Evolutionary conservation across 2,329 filamentous ascomycete species (phyloP).

Genomic region (Trichoderma brevicompactum): DNA sequence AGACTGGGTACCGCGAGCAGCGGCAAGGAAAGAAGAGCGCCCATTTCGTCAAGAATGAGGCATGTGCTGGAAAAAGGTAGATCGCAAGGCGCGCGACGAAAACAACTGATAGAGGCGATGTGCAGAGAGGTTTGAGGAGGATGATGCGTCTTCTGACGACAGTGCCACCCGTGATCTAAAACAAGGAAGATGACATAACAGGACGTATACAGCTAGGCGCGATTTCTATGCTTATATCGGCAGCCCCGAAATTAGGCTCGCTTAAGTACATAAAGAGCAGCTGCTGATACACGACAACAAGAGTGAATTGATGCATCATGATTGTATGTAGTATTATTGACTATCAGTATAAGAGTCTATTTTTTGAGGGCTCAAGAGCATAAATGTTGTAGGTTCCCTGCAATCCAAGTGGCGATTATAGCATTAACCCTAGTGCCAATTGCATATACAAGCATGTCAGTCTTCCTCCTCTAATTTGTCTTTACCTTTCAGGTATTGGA

Average conservation of each 20-base stretch:
- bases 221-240: constrained; percentile 3
- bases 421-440: not conserved
- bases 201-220: not conserved
- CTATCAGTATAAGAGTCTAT: not conserved
- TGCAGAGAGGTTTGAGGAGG: not conserved
- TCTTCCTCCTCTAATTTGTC: constrained; percentile 27
- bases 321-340: not conserved
- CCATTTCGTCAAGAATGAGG: constrained; percentile 62
- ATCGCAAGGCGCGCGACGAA: constrained; percentile 10
- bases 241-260: not conserved
- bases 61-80: not conserved
- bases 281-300: too few relatives aligned
- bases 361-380: not conserved
- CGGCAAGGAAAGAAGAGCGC: constrained; percentile 86
- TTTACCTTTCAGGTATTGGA: constrained; percentile 43
- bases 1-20: constrained; percentile 85
- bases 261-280: constrained; percentile 1
- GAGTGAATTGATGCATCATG: too few relatives aligned
- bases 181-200: constrained; percentile 22
- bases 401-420: not conserved
- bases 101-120: not conserved
- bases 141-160: constrained; percentile 18
- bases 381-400: not conserved
- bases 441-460: constrained; percentile 1
- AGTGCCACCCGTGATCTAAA: constrained; percentile 12